Evolutionary conservation across 2,329 filamentous ascomycete genomes (phyloP).

Genomic region (Ophiostoma sp.): DNA sequence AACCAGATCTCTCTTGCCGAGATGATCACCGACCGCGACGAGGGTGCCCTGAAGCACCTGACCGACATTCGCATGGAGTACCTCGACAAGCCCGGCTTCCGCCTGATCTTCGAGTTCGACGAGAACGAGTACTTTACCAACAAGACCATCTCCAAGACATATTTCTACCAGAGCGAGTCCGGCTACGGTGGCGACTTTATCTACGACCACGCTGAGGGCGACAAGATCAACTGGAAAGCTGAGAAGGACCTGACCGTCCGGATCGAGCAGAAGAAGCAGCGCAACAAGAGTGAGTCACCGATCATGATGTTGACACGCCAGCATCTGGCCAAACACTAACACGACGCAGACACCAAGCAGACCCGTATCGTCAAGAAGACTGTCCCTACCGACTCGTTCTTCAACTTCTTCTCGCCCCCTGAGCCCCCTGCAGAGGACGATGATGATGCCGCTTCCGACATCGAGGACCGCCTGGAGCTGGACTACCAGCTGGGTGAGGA

Average conservation of each 20-base stretch:
- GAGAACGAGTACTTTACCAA: conserved; percentile 97
- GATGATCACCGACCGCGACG: conserved; percentile 97
- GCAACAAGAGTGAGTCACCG: conserved; percentile 81
- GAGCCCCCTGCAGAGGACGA: conserved; percentile 73
- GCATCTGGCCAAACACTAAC: conserved; percentile 9
- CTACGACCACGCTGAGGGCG: conserved; percentile 96
- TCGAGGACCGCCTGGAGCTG: conserved; percentile 94
- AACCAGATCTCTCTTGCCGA: conserved; percentile 96
- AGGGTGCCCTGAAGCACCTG: conserved; percentile 83
- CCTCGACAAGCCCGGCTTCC: conserved; percentile 95
- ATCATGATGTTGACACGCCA: too few species aligned
- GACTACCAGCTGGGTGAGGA: conserved; percentile 99
- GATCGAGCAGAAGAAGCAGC: conserved; percentile 98
- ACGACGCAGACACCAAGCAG: conserved; percentile 91
- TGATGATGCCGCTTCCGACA: conserved; percentile 74
- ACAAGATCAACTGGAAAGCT: conserved; percentile 95
- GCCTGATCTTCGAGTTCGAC: conserved; percentile 92
- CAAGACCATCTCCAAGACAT: conserved; percentile 95
- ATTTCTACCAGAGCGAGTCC: conserved; percentile 98
- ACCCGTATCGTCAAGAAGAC: conserved; percentile 99
- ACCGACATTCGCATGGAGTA: conserved; percentile 98
- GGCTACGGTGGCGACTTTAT: conserved; percentile 99
- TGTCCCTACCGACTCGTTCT: conserved; percentile 96
- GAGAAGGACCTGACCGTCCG: conserved; percentile 90
- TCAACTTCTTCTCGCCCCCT: conserved; percentile 98